Conservation (phyloP, 805 yeast genomes). For the Yamadazyma laniorum region DNA sequence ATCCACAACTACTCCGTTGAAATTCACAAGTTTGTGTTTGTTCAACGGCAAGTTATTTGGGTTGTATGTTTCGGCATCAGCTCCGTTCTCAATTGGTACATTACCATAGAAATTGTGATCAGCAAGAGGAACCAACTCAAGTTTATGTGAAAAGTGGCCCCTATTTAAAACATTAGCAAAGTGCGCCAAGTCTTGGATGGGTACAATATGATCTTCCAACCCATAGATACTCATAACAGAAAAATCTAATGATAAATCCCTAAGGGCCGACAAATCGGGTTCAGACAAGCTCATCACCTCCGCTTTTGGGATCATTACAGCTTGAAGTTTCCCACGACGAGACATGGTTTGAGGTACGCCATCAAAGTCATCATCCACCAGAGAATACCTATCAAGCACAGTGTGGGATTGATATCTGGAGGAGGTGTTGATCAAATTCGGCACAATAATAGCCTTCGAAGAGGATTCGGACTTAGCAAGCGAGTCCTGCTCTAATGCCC, state of each 20-base stretch:
- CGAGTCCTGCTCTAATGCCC: constrained; percentile 52
- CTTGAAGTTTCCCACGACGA: constrained; percentile 49
- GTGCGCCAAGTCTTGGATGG: constrained; percentile 56
- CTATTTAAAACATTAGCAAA: constrained; percentile 58
- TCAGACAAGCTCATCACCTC: constrained; percentile 54
- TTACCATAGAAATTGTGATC: constrained; percentile 79
- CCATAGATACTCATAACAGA: constrained; percentile 73
- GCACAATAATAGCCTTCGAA: constrained; percentile 46
- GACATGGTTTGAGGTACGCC: constrained; percentile 23
- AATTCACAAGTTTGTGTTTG: constrained; percentile 51
- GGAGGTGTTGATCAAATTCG: constrained; percentile 68
- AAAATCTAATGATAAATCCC: constrained; percentile 42
- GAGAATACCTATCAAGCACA: constrained; percentile 39
- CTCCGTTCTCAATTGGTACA: constrained; percentile 32
- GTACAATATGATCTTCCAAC: constrained; percentile 61
- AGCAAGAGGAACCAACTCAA: constrained; percentile 62
- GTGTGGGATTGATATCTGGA: constrained; percentile 62
- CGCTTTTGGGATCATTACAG: constrained; percentile 40
- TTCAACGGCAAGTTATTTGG: constrained; percentile 44
- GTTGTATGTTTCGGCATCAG: constrained; percentile 31
- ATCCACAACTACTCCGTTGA: constrained; percentile 52
- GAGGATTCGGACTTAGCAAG: constrained; percentile 25
- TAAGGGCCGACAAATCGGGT: constrained; percentile 45
- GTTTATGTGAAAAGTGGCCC: constrained; percentile 48
- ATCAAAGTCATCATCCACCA: constrained; percentile 19